phyloP scores from a whole-genome alignment of 1,139 yeast species.

The Saccharomyces hybrid region DNA sequence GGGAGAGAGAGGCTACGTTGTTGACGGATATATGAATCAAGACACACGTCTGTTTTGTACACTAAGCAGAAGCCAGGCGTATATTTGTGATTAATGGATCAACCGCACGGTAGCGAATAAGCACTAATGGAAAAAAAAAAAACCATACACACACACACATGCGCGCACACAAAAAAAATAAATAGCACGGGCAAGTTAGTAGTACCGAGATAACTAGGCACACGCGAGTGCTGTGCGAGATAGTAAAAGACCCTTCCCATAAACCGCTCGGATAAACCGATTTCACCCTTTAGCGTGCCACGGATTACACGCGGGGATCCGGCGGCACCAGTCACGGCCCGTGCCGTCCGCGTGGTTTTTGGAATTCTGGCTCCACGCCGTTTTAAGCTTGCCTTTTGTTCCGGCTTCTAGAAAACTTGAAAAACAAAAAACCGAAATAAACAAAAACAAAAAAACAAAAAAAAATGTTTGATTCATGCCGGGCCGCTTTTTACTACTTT shows the following conservation, averaged over 20 bases:
- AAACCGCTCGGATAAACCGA: slow-evolving; percentile 1
- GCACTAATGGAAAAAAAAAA: background rate
- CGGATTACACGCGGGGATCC: slow-evolving; percentile 1
- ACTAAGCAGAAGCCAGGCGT: background rate
- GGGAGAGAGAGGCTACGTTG: background rate
- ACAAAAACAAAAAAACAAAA: background rate
- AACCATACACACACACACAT: background rate
- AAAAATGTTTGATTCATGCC: background rate
- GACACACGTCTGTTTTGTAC: background rate
- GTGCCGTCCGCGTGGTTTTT: background rate
- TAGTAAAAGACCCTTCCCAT: background rate
- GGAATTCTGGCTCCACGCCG: background rate
- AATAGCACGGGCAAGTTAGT: background rate
- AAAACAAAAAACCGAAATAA: background rate
- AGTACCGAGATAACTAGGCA: background rate
- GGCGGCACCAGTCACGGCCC: background rate
- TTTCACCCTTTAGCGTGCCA: background rate
- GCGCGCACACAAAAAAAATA: background rate
- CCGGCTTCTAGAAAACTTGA: background rate
- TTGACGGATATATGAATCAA: background rate
- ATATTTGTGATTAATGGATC: background rate
- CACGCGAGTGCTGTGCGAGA: background rate
- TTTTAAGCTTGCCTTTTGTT: background rate
- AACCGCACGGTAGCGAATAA: background rate
- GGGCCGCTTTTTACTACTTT: background rate